Conservation (phyloP, 1,284 basidiomycete genomes). For the Cutaneotrichosporon daszewskae region DNA sequence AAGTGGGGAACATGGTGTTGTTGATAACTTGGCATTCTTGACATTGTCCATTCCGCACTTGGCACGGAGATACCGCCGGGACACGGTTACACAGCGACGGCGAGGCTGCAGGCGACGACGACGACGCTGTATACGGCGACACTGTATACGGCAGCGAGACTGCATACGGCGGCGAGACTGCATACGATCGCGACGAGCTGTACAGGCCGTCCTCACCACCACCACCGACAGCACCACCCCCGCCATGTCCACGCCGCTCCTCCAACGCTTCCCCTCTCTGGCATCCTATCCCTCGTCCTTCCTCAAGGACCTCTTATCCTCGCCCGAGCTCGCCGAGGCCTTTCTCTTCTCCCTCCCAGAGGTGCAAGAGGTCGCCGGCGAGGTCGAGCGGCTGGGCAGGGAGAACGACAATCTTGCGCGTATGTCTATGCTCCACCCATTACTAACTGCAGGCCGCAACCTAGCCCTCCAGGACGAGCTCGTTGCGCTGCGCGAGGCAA, state of each 20-base stretch:
- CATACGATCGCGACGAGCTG: too few relatives aligned
- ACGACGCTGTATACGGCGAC: too few relatives aligned
- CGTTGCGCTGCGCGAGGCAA: constrained; percentile 66
- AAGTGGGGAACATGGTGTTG: too few relatives aligned
- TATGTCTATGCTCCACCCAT: constrained; percentile 49
- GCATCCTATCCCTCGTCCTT: constrained; percentile 37
- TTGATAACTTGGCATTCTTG: too few relatives aligned
- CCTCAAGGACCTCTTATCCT: constrained; percentile 75
- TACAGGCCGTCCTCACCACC: too few relatives aligned
- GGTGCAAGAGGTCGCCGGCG: constrained; percentile 66
- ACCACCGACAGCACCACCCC: too few relatives aligned
- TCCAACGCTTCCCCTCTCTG: constrained; percentile 44
- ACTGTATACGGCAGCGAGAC: too few relatives aligned
- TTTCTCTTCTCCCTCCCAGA: constrained; percentile 69
- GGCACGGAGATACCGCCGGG: too few relatives aligned
- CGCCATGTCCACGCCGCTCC: constrained; percentile 44
- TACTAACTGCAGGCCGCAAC: constrained; percentile 58
- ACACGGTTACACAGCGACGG: too few relatives aligned
- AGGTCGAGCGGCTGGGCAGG: constrained; percentile 67
- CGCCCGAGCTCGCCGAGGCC: constrained; percentile 78
- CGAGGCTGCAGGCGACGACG: too few relatives aligned
- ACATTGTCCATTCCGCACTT: too few relatives aligned
- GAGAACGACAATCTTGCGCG: constrained; percentile 79
- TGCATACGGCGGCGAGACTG: too few relatives aligned
- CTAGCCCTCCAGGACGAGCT: constrained; percentile 66